Percentiles rank a stretch among this genome's conserved stretches.
Evolutionary conservation across 352 stramenopile species (phyloP).

Genomic region (Blastocystis sp.): DNA sequence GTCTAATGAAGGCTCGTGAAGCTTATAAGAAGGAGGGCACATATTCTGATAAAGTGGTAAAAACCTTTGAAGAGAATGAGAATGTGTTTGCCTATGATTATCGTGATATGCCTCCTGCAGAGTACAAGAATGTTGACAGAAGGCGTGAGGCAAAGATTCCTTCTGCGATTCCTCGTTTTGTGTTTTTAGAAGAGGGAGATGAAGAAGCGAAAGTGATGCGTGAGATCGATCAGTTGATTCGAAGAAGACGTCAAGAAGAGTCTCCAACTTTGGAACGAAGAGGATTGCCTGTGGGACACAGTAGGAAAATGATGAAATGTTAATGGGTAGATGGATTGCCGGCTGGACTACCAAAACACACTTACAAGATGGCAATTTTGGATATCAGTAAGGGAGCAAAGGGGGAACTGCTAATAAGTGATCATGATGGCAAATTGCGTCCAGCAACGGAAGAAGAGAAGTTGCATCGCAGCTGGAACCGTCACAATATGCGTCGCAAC

Average conservation of each 20-base stretch:
- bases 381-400: slow-evolving; percentile 31
- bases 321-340: neutral
- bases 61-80: neutral
- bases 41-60: neutral
- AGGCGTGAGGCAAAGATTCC: neutral
- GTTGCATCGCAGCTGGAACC: slow-evolving; percentile 19
- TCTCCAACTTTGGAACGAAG: neutral
- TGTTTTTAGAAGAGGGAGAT: slow-evolving; percentile 21
- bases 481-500: neutral
- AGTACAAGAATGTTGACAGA: neutral
- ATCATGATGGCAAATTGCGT: slow-evolving; percentile 1
- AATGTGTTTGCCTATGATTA: slow-evolving; percentile 10
- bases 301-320: neutral
- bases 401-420: neutral
- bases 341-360: neutral
- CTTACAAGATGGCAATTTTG: slow-evolving; percentile 6
- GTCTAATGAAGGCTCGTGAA: neutral
- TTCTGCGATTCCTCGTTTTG: neutral
- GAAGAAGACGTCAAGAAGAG: neutral
- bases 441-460: neutral
- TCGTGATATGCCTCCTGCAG: neutral
- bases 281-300: neutral
- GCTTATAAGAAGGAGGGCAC: neutral
- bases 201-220: slow-evolving; percentile 14
- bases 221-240: neutral